Conservation (phyloP, 176 grass and related monocot species). For the Lolium perenne region DNA sequence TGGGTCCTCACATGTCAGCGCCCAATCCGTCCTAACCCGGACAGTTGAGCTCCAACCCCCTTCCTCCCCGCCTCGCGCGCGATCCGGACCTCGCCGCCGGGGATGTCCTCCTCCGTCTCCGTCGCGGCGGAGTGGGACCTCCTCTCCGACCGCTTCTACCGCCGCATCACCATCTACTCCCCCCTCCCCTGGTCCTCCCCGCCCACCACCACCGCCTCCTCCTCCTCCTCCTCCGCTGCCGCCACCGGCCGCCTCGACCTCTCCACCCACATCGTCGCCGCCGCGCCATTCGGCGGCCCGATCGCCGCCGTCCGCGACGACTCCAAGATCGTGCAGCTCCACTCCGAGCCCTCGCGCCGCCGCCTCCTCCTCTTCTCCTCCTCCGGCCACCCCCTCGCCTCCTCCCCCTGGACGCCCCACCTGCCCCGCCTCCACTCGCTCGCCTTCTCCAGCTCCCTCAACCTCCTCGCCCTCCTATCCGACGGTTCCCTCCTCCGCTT, state of each 20-base stretch:
- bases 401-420: constrained; percentile 73
- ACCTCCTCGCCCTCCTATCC: constrained; percentile 74
- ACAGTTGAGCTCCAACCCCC: constrained; percentile 7
- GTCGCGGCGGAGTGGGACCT: constrained; percentile 97
- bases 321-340: constrained; percentile 97
- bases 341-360: constrained; percentile 88
- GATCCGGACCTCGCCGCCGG: constrained; percentile 38
- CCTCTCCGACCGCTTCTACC: constrained; percentile 89
- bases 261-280: constrained; percentile 75
- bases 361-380: constrained; percentile 89
- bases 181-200: constrained; percentile 60
- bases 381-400: constrained; percentile 67
- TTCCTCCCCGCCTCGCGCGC: constrained; percentile 6
- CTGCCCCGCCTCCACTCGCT: constrained; percentile 83
- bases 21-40: neutral
- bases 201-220: constrained; percentile 28
- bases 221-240: constrained; percentile 50
- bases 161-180: constrained; percentile 59
- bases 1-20: constrained; percentile 9
- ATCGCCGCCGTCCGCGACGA: constrained; percentile 95
- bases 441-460: constrained; percentile 81
- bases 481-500: constrained; percentile 87
- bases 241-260: constrained; percentile 79
- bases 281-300: constrained; percentile 81
- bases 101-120: constrained; percentile 82